Percentiles rank a stretch among this genome's conserved stretches.
Evolutionary conservation across 2,329 filamentous ascomycete species (phyloP).

Genomic region (Aspergillus luchuensis): DNA sequence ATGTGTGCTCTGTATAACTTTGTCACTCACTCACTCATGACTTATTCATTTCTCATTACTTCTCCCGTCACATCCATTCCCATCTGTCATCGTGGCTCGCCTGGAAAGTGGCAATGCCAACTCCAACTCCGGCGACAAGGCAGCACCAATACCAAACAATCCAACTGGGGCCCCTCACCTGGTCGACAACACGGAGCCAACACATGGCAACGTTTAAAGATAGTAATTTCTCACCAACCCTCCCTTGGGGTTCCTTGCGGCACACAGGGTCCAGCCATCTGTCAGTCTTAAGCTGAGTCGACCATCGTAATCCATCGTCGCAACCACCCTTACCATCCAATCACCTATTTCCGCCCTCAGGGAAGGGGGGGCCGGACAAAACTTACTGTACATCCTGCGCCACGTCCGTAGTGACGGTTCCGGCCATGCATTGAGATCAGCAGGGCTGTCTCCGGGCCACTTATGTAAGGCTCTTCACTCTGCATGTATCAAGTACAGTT

Average conservation of each 20-base stretch:
- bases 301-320: not conserved
- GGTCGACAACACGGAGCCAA: constrained; percentile 7
- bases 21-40: too few species aligned
- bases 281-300: not conserved
- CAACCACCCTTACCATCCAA: constrained; percentile 5
- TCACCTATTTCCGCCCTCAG: constrained; percentile 6
- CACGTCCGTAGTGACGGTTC: constrained; percentile 8
- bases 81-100: too few species aligned
- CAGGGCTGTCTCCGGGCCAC: not conserved
- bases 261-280: constrained; percentile 7
- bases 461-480: constrained; percentile 2
- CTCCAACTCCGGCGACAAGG: not conserved
- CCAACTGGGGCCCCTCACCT: not conserved
- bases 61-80: too few species aligned
- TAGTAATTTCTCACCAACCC: not conserved
- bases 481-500: not conserved
- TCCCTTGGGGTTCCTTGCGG: constrained; percentile 5
- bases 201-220: constrained; percentile 12
- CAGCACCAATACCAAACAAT: constrained; percentile 2
- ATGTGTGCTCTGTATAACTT: too few species aligned
- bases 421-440: constrained; percentile 4
- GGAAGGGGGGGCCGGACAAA: constrained; percentile 1
- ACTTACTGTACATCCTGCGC: constrained; percentile 8
- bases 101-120: not conserved
- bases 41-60: too few species aligned